Base-by-base conservation (phyloP, 2,329 filamentous ascomycete genomes). In the Trichoderma sp. region DNA sequence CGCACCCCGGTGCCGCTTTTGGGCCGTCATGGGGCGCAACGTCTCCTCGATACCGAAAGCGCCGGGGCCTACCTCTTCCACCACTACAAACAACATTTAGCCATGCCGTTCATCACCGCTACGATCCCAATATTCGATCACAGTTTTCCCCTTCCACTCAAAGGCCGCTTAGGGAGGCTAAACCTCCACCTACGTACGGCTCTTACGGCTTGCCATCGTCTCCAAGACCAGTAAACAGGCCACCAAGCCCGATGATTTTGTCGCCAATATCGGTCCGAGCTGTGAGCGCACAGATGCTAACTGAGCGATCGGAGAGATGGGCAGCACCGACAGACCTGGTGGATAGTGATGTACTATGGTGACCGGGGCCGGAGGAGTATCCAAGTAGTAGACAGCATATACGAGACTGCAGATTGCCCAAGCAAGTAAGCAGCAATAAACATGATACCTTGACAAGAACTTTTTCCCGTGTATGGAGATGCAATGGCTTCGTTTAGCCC, bases 1-100 rank as follows among this genome's bases (percentile, higher is more conserved):
- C 81, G 34, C 81, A 83, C 4, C 83, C 82, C 0, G 83, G 83
- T 0, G 73, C 75, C 7, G 81, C 81, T 0, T 85, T 85, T 63
- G 81, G 82, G 3, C 70, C 73, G 1, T 79, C 82, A 5, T 85
- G 84, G 83, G 76, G 76, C n/a, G 74, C 79, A 15, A 84, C 83
- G 3, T 82, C 82, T 2, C 80, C 83, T 1, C 76, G 67, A 18
- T 73, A 73, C 7, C 56, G 74, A 62, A 76, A 74, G 67, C 74
- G 71, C 18, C 73, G 73, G 15, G 72, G 71, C 3, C 78, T 71
- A 34, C 26, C 74, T 14, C 78, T 73, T 53, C 58, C 74, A 9
- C 74, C 75, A 3, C 69, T 78, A 9, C 66, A 73, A 24, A 69
- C 75, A 15, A 51, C 74, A 6, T 75, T 70, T 47, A 75, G 75